Percentiles rank a stretch among this genome's conserved stretches.
Conservation (phyloP, 768 basidiomycete species). For the Leccinum variicolor region DNA sequence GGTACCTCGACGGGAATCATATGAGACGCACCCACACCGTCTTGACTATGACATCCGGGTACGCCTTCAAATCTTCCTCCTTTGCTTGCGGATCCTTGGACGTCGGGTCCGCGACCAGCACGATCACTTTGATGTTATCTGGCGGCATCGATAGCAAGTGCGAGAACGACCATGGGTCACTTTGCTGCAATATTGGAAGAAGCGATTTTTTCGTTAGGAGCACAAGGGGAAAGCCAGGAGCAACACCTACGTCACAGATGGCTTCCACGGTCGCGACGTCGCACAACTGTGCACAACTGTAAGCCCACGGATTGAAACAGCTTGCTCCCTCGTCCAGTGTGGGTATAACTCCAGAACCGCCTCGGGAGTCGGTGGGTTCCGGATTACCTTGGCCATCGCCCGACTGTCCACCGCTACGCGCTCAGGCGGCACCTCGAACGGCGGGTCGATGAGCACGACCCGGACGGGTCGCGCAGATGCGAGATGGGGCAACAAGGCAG, state of each 20-base stretch:
- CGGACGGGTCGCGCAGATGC: slow-evolving; percentile 3
- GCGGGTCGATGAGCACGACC: slow-evolving; percentile 21
- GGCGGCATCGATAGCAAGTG: slow-evolving; percentile 1
- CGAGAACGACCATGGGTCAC: slow-evolving; percentile 18
- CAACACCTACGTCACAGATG: slow-evolving; percentile 10
- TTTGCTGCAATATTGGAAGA: slow-evolving; percentile 13
- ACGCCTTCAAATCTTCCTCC: slow-evolving; percentile 2
- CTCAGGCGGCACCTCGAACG: slow-evolving; percentile 1
- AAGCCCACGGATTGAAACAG: background rate
- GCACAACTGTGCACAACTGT: background rate
- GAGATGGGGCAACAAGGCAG: slow-evolving; percentile 15
- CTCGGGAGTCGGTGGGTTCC: background rate
- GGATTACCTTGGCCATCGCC: background rate
- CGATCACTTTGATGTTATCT: slow-evolving; percentile 4
- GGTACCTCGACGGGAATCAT: slow-evolving; percentile 11
- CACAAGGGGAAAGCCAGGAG: background rate
- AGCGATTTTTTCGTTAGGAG: background rate
- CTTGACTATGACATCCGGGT: slow-evolving; percentile 1
- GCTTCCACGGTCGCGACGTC: slow-evolving; percentile 1
- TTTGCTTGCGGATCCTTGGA: background rate
- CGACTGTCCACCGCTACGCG: background rate
- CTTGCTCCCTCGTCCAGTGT: slow-evolving; percentile 1
- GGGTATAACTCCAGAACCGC: background rate
- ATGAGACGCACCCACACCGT: slow-evolving; percentile 13
- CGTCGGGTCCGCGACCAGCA: slow-evolving; percentile 13